Base-by-base conservation (phyloP, 805 yeast species). In the Metschnikowia kunwiensis region DNA sequence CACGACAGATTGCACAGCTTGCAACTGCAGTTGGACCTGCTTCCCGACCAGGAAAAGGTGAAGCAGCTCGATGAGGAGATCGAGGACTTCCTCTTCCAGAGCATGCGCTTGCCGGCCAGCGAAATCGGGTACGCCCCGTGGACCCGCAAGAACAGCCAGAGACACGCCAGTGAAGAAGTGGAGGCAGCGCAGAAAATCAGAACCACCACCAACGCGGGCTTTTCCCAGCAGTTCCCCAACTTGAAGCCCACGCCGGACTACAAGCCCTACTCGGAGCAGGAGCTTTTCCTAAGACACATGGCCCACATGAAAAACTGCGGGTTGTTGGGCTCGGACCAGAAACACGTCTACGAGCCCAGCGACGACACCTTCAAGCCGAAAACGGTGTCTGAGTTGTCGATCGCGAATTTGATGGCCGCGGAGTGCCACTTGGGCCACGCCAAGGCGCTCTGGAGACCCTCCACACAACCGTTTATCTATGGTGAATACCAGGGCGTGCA, bases 351-450 rank as follows among this genome's bases (percentile, higher is more conserved):
- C 56, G 61, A 64, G 35, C 95, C 96, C 12, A 79, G 80, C 53
- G 69, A 74, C 43, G 84, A 84, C 42, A 67, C 81, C 20, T 66
- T 69, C 29, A 62, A 68, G 16, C 95, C 96, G 12, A 65, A 74
- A 23, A 50, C 68, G 10, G 66, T 78, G 15, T 61, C 72, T 15
- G 77, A 84, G 38, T 57, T 86, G 9, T 72, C 91, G 2, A 68
- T 88, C 24, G 68, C 86, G 20, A 78, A 78, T 39, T 70, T 93
- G 35, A 59, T 91, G 60, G 91, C 96, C 3, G 86, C 97, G 0
- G 97, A 96, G 34, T 91, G 91, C 30, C 98, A 93, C 60, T 68
- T 93, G 49, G 98, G 98, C 19, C 97, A 91, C 51, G 75, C 95
- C n/a, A 82, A 78, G 23, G 69, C 82, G 3, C 68, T 82, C 43